A percentile compares a stretch with the other conserved stretches of the same genome.
These are phyloP conservation scores for Microthlaspi erraticum DNA, from an alignment of 345 rosid species.

Conservation along the genomic window DNA sequence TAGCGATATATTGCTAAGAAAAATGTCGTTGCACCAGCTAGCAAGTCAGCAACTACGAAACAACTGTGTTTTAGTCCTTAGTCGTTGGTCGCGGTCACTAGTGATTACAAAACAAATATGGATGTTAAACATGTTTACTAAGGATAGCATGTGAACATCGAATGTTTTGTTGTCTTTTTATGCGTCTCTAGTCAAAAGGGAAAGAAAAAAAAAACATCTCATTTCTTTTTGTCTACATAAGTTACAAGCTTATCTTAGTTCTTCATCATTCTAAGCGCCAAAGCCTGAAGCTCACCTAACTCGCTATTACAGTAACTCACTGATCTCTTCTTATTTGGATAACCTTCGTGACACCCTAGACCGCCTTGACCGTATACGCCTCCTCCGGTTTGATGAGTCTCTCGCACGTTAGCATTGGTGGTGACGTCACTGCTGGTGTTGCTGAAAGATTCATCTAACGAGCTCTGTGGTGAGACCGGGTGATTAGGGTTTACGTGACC, in stretches of 20 bases:
- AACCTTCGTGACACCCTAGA: constrained; percentile 46
- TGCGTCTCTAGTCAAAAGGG: not conserved
- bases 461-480: constrained; percentile 76
- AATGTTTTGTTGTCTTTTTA: constrained; percentile 19
- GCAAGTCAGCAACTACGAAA: not conserved
- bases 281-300: constrained; percentile 83
- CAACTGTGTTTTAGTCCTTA: not conserved
- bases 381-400: constrained; percentile 33
- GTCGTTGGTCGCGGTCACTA: not conserved
- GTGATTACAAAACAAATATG: constrained; percentile 12
- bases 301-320: constrained; percentile 51
- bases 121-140: constrained; percentile 32
- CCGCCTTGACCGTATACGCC: constrained; percentile 34
- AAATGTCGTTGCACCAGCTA: not conserved
- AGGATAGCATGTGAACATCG: constrained; percentile 34
- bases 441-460: constrained; percentile 66
- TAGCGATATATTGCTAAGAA: not conserved
- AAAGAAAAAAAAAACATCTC: constrained; percentile 7
- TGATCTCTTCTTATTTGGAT: constrained; percentile 44
- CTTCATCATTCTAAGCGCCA: constrained; percentile 88
- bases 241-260: constrained; percentile 43
- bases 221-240: constrained; percentile 31
- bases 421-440: constrained; percentile 44
- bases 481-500: constrained; percentile 50
- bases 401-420: constrained; percentile 33